These are phyloP conservation scores for Globomyces pollinis-pini DNA, from an alignment of 192 early-diverging fungal genomes.

Conservation along the genomic window DNA sequence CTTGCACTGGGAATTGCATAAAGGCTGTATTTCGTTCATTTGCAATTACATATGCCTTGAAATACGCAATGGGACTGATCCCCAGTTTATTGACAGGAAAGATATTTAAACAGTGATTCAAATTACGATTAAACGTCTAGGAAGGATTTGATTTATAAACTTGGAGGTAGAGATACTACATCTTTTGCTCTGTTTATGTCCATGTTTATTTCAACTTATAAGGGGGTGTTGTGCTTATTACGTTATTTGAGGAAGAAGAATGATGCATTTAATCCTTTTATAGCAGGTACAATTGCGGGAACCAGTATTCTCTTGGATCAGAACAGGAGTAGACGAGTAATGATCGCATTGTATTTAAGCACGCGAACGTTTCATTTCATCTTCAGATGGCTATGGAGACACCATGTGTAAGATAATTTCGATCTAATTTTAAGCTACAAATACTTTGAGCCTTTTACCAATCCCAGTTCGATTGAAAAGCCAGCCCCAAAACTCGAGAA, in stretches of 20 bases:
- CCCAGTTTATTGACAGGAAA: conserved; percentile 26
- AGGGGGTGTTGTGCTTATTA: conserved; percentile 19
- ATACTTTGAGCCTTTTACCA: not conserved
- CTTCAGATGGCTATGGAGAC: conserved; percentile 26
- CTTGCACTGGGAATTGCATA: conserved; percentile 5
- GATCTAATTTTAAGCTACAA: not conserved
- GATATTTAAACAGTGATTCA: conserved; percentile 22
- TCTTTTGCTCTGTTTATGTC: conserved; percentile 33
- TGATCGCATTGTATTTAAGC: conserved; percentile 34
- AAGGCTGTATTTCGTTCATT: conserved; percentile 6
- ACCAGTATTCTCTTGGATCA: conserved; percentile 18
- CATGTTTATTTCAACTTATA: conserved; percentile 27
- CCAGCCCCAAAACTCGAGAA: conserved; percentile 10
- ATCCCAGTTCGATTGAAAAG: conserved; percentile 15
- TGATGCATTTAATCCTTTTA: conserved; percentile 23
- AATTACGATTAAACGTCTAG: conserved; percentile 18
- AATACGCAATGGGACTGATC: conserved; percentile 23
- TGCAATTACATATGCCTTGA: conserved; percentile 15
- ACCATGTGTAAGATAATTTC: conserved; percentile 8
- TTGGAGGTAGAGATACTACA: conserved; percentile 30
- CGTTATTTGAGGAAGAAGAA: conserved; percentile 9
- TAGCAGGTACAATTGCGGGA: conserved; percentile 29
- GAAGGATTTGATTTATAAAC: conserved; percentile 20
- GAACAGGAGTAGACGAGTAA: conserved; percentile 24
- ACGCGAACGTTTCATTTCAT: conserved; percentile 32